These are phyloP conservation scores for Bocquillonia castaneifolia DNA, from an alignment of 441 rosid genomes.

Conservation along the genomic window DNA sequence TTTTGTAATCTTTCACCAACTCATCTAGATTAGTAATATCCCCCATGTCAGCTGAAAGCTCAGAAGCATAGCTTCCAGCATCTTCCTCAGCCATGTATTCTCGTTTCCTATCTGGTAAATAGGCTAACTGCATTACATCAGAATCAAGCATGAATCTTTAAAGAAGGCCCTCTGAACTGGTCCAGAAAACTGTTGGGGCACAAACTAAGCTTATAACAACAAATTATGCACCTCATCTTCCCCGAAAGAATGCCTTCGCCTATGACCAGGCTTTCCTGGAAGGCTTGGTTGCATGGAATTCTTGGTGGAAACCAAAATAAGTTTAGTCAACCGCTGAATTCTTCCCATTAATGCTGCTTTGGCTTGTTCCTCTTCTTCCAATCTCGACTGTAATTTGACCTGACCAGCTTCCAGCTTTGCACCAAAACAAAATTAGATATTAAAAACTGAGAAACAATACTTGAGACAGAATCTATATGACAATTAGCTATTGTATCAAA, in stretches of 20 bases:
- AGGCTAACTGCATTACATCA: conserved; percentile 68
- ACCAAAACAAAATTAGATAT: conserved; percentile 23
- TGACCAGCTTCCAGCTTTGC: conserved; percentile 80
- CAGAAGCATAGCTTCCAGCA: conserved; percentile 58
- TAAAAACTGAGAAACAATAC: conserved; percentile 16
- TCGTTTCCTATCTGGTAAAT: conserved; percentile 79
- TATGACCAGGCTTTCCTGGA: conserved; percentile 58
- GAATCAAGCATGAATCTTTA: conserved; percentile 21
- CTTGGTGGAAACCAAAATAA: conserved; percentile 91
- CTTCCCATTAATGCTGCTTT: conserved; percentile 96
- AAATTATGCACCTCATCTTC: conserved; percentile 76
- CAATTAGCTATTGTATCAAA: conserved; percentile 13
- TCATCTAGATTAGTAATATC: conserved; percentile 57
- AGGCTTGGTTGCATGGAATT: conserved; percentile 58
- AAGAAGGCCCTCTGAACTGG: conserved; percentile 22
- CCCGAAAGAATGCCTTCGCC: conserved; percentile 87
- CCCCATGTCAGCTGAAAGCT: conserved; percentile 51
- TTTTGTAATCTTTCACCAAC: conserved; percentile 64
- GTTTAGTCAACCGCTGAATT: conserved; percentile 86
- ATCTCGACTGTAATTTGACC: conserved; percentile 78
- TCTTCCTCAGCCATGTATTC: conserved; percentile 57
- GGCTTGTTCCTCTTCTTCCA: conserved; percentile 92
- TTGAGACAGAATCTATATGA: conserved; percentile 11
- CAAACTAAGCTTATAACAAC: conserved; percentile 11
- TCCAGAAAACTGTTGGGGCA: conserved; percentile 10